A percentile compares a stretch with the other conserved stretches of the same genome.
phyloP scores from a whole-genome alignment of 768 basidiomycete species.

The Lactifluus rugatus region DNA sequence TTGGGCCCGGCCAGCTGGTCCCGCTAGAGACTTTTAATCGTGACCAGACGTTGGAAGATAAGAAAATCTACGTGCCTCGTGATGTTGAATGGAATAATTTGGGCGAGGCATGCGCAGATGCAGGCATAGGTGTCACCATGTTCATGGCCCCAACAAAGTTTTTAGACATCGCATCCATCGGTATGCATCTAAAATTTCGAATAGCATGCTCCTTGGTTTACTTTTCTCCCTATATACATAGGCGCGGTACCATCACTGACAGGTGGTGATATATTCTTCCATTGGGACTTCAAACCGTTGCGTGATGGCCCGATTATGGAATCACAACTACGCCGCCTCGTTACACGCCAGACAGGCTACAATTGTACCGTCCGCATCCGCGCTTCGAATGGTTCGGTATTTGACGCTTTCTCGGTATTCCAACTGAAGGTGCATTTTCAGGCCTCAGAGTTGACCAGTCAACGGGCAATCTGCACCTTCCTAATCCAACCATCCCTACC shows the following conservation, averaged over 20 bases:
- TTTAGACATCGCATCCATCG: slow-evolving; percentile 83
- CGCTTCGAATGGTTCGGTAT: slow-evolving; percentile 62
- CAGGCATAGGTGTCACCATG: slow-evolving; percentile 83
- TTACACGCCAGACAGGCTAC: slow-evolving; percentile 64
- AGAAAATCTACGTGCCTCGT: slow-evolving; percentile 68
- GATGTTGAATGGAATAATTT: slow-evolving; percentile 70
- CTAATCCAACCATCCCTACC: slow-evolving; percentile 61
- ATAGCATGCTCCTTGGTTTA: neutral
- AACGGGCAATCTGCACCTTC: slow-evolving; percentile 64
- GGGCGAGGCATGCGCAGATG: slow-evolving; percentile 80
- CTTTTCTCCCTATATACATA: slow-evolving; percentile 21
- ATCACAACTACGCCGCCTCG: slow-evolving; percentile 67
- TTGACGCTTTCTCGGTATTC: slow-evolving; percentile 2
- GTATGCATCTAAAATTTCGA: slow-evolving; percentile 30
- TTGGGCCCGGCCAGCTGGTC: slow-evolving; percentile 63
- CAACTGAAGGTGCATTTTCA: slow-evolving; percentile 22
- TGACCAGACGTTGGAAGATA: slow-evolving; percentile 83
- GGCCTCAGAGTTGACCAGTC: slow-evolving; percentile 58
- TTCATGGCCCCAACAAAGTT: slow-evolving; percentile 74
- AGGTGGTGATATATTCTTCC: slow-evolving; percentile 87
- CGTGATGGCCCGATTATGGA: slow-evolving; percentile 56
- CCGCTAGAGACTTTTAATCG: slow-evolving; percentile 52
- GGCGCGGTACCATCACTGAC: slow-evolving; percentile 61
- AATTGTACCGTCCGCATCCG: slow-evolving; percentile 75
- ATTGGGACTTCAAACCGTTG: slow-evolving; percentile 73